These are phyloP conservation scores for Carex littledalei DNA, from an alignment of 176 grass and related monocot genomes.

Conservation along the genomic window DNA sequence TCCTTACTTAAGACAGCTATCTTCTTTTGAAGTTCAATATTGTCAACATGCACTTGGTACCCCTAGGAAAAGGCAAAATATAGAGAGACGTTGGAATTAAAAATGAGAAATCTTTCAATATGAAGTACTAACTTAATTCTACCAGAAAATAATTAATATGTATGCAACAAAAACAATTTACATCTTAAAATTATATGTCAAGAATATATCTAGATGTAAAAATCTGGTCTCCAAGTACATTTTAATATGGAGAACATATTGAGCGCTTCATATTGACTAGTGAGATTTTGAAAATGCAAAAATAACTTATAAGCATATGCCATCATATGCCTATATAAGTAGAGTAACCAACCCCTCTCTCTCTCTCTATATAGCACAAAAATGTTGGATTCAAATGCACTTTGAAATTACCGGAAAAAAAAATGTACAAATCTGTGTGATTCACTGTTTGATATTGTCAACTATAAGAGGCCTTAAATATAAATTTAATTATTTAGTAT, in stretches of 20 bases:
- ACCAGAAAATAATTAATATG: not conserved
- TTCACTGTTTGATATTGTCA: not conserved
- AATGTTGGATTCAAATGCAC: not conserved
- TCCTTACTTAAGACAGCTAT: not conserved
- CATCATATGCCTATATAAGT: too few species aligned
- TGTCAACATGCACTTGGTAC: slow-evolving; percentile 18
- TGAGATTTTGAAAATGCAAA: too few species aligned
- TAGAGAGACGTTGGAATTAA: not conserved
- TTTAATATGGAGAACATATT: too few species aligned
- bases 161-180: not conserved
- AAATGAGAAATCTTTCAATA: not conserved
- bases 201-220: too few species aligned
- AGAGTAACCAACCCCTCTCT: too few species aligned
- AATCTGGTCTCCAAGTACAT: too few species aligned
- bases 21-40: slow-evolving; percentile 22
- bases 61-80: slow-evolving; percentile 10
- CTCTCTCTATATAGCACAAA: too few species aligned
- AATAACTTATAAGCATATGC: too few species aligned
- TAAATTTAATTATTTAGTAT: not conserved
- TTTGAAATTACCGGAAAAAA: not conserved
- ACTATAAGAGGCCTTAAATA: not conserved
- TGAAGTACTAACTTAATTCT: not conserved
- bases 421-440: not conserved
- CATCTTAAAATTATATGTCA: not conserved
- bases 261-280: too few species aligned